Conservation (phyloP, 1,284 basidiomycete species). For the Ganoderma meredithae region DNA sequence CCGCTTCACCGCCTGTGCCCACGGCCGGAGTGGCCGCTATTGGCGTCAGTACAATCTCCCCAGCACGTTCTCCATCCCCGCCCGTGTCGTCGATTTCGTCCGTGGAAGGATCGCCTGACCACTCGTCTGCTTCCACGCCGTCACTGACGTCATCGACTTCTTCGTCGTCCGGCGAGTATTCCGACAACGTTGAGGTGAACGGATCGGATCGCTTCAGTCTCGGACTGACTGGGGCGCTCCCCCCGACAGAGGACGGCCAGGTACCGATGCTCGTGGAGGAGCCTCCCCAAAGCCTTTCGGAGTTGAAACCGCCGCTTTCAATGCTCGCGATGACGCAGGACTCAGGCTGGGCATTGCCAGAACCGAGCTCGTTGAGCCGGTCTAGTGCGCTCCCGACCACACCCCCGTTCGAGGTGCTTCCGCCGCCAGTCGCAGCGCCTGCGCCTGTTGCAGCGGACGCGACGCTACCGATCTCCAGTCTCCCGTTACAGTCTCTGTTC, state of each 20-base stretch:
- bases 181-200: constrained; percentile 18
- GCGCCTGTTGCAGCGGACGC: constrained; percentile 22
- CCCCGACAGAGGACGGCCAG: constrained; percentile 12
- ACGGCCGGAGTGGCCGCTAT: constrained; percentile 16
- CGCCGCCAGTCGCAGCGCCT: constrained; percentile 20
- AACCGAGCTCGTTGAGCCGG: constrained; percentile 17
- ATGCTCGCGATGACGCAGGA: constrained; percentile 11
- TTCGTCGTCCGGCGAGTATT: constrained; percentile 30
- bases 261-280: constrained; percentile 25
- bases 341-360: constrained; percentile 15
- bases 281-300: constrained; percentile 6
- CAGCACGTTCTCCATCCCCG: constrained; percentile 27
- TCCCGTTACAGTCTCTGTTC: constrained; percentile 14
- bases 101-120: constrained; percentile 26
- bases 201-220: constrained; percentile 20
- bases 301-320: constrained; percentile 10
- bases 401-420: constrained; percentile 30
- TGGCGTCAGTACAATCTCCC: constrained; percentile 21
- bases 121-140: constrained; percentile 31
- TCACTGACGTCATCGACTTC: constrained; percentile 37
- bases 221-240: constrained; percentile 9
- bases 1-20: constrained; percentile 19
- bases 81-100: constrained; percentile 32
- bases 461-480: constrained; percentile 10
- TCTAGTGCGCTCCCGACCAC: constrained; percentile 28